Evolutionary conservation across 2,329 filamentous ascomycete genomes (phyloP).

Genomic region (Myriosclerotinia curreyana): DNA sequence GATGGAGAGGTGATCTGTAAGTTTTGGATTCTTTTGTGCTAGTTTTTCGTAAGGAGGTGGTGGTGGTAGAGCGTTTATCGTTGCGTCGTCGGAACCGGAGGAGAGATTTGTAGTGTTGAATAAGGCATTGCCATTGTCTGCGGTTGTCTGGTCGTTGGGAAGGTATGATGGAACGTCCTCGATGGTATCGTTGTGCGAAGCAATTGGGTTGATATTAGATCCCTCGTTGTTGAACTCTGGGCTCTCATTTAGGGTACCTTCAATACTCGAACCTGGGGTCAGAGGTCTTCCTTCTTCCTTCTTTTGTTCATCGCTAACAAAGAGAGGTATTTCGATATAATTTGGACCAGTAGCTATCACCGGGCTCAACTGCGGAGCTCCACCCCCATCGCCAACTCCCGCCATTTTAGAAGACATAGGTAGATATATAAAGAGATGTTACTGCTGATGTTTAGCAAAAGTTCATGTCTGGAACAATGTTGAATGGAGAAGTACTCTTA

Average conservation of each 20-base stretch:
- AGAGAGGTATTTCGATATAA: background rate
- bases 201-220: background rate
- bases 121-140: slow-evolving; percentile 12
- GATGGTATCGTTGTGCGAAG: background rate
- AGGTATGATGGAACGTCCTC: slow-evolving; percentile 1
- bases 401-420: slow-evolving; percentile 10
- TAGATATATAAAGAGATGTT: slow-evolving; percentile 3
- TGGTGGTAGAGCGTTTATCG: background rate
- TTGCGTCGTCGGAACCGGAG: slow-evolving; percentile 4
- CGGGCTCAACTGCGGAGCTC: background rate
- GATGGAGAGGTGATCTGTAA: slow-evolving; percentile 31
- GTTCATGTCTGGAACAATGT: slow-evolving; percentile 4
- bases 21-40: slow-evolving; percentile 30
- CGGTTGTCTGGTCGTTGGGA: background rate
- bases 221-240: background rate
- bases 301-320: background rate
- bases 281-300: slow-evolving; percentile 12
- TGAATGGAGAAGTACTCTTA: slow-evolving; percentile 20
- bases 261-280: background rate
- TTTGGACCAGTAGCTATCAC: background rate
- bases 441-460: slow-evolving; percentile 13
- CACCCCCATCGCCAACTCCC: background rate
- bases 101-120: slow-evolving; percentile 3
- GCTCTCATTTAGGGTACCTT: background rate
- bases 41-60: slow-evolving; percentile 28